Evolutionary conservation across 257 asterid genomes (phyloP), one percentile per base, ranked within the genome.

Genomic region (Fraxinus cuspidata): DNA sequence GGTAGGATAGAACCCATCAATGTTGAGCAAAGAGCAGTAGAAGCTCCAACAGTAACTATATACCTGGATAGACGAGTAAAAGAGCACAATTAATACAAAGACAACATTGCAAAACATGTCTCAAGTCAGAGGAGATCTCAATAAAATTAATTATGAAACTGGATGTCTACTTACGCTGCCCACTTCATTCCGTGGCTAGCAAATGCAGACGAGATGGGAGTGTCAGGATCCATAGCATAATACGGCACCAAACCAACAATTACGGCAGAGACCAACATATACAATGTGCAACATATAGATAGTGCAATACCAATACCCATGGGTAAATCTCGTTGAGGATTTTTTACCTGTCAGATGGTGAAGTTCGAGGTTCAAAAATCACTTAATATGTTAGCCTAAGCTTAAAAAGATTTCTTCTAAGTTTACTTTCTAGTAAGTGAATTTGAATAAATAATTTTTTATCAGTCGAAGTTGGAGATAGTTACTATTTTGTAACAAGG

Each of bases 141-240:
- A 49, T 65, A 19, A 73, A 75, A 47, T 72, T 3, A 71, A 51
- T 18, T 8, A 47, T 27, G 9, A 58, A 76, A 69, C 9, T 40
- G 79, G 35, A 69, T 44, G 73, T 83, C 44, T 63, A 85, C 99
- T 85, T 85, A 95, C 99, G 98, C 96, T 66, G 99, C 99, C 99
- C 99, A 95, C 7, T 88, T 23, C 63, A 90, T 68, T 58, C 94
- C 99, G 72, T 90, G 96, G 81, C 87, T 86, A 70, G 91, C 78
- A 79, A 95, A 93, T 28, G 99, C 99, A n/a, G 99, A 93, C 53
- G 99, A 93, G 81, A 95, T 93, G 12, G 99, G 99, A 79, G 98
- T 95, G 82, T 93, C 99, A 16, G 98, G 97, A 83, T 95, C 98
- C 98, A 95, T 87, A 9, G 89, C 88, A 79, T 90, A 95, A 81